These are phyloP conservation scores for Cornus controversa DNA, from an alignment of 148 eudicot genomes.

Conservation along the genomic window DNA sequence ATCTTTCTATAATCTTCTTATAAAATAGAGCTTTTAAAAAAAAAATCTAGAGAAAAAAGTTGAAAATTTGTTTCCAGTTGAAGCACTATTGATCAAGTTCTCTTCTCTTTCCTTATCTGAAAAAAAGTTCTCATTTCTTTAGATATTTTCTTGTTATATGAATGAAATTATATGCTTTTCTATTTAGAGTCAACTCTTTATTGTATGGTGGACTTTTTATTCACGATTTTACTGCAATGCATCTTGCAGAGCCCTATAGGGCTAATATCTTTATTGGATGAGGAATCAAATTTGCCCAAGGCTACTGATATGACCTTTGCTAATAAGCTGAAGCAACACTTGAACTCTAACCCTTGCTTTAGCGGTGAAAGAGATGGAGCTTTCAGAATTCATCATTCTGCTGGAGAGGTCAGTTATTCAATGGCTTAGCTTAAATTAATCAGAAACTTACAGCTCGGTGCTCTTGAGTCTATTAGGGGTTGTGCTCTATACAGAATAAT, in stretches of 20 bases:
- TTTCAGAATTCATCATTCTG: conserved; percentile 70
- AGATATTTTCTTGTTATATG: conserved; percentile 5
- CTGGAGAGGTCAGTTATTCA: conserved; percentile 67
- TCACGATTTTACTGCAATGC: conserved; percentile 12
- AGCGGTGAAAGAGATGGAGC: conserved; percentile 64
- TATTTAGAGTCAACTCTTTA: conserved; percentile 2
- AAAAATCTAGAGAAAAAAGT: neutral
- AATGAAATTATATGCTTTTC: neutral
- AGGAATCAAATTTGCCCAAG: conserved; percentile 80
- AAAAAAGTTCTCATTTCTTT: conserved; percentile 1
- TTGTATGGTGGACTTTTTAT: conserved; percentile 1
- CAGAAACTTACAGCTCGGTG: neutral
- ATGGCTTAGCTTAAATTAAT: neutral
- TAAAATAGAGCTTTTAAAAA: no score
- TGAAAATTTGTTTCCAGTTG: neutral
- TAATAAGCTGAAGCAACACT: conserved; percentile 78
- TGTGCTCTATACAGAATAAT: neutral
- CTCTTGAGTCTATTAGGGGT: neutral
- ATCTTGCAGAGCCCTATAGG: conserved; percentile 79
- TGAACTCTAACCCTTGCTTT: conserved; percentile 58
- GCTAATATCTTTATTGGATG: conserved; percentile 78
- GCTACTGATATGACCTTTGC: conserved; percentile 82
- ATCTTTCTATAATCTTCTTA: no score
- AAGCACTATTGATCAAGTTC: neutral
- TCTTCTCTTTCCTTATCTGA: no score